Evolutionary conservation across 495 filamentous ascomycete genomes (phyloP), one percentile per base, ranked within the genome.

Genomic region (Xylaria nigripes): DNA sequence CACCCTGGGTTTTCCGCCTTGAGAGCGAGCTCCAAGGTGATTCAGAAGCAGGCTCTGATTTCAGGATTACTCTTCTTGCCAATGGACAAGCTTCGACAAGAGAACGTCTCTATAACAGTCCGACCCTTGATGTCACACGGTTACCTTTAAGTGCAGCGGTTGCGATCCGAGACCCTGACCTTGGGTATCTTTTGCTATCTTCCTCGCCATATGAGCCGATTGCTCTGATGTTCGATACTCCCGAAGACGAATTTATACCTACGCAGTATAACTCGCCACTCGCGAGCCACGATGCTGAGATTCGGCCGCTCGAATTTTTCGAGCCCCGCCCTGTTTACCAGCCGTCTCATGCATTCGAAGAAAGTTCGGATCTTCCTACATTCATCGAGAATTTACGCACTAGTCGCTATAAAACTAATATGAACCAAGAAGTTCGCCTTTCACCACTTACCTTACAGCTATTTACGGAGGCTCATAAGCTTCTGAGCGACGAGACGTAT

Each of bases 131-230:
- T n/a, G 61, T 70, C 43, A 56, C 66, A 25, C 67, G 67, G 46
- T 66, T 62, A 6, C 74, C 76, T 41, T 70, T 86, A 25, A 75
- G 79, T 15, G 77, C 85, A 13, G 81, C 81, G 57, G 69, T 85
- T n/a, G 75, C 83, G 18, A 79, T 91, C 53, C 75, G 77, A 30
- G 85, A 90, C 59, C 81, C 83, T 12, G 84, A 90, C 58, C 70
- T 94, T 42, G 90, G 89, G 48, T 86, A 90, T 59, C 76, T 94
- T 38, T 71, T 96, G 34, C 73, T 95, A 34, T 90, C 90, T 0
- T 76, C 79, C n/a, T 76, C 79, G 6, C 69, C 77, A 21, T 76
- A 79, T 24, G 74, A 81, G 48, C 82, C 89, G 1, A 73, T 84
- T 56, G 82, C 82, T 12, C 70, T 84, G 5, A 73, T 79, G 32